Base-by-base conservation (phyloP, 148 eudicot species). In the Spergularia marina region DNA sequence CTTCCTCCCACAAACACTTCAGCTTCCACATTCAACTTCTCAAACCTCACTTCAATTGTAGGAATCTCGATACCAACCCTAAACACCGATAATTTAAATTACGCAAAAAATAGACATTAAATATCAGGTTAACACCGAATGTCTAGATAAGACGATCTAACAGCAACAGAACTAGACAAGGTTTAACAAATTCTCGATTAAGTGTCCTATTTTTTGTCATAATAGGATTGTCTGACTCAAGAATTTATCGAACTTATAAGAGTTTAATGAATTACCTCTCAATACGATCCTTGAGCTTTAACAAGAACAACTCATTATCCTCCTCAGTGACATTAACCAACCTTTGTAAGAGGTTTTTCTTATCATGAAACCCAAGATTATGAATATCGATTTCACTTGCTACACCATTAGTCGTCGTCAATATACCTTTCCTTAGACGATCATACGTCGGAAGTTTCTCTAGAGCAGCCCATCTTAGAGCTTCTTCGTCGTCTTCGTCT, bases 31-130 rank as follows among this genome's bases (percentile, higher is more conserved):
- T 83, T 86, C 20, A 91, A 71, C 61, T 88, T 85, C 81, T 91
- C 88, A 52, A 59, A 91, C 40, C 87, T 82, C 53, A 91, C 97
- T 83, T 89, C 93, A 39, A 91, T 85, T 3, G 88, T 89, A 0
- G 93, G 93, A 61, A 87, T 59, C 18, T 85, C 89, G 66, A 89
- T 83, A 47, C 90, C 97, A 71, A 88, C 97, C 60, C 97, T 91
- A 80, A 59, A 21, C 68, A 72, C 58, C 47, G 57, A 9, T 20
- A 62, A 62, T 13, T n/a, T 5, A 57, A 41, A 30, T 30, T 30
- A 30, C 36, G 36, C 60, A 68, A 52, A 11, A 51, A 23, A 61
- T 5, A 40, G 23, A 2, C 44, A 41, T 13, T 4, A 56, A 55
- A 10, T 1, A 51, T 6, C 20, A 52, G 58, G 25, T 7, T 9